Conservation (phyloP, 2,329 filamentous ascomycete species). For the Diaporthe destruens region DNA sequence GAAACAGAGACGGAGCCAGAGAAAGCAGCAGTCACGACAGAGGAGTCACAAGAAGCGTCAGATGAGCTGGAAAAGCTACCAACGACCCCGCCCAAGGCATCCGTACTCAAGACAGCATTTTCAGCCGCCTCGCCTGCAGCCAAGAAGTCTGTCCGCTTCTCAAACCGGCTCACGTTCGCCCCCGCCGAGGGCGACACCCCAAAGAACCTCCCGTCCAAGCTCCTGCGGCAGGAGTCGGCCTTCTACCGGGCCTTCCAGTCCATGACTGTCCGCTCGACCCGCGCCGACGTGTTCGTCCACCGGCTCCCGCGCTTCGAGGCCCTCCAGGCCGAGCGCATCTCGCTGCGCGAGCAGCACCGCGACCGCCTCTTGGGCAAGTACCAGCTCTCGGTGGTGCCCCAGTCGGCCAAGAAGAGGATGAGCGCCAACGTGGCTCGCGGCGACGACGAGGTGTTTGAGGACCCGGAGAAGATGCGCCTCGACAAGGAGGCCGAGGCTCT, state of each 20-base stretch:
- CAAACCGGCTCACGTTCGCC: conserved; percentile 60
- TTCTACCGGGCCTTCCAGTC: conserved; percentile 92
- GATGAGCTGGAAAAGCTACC: conserved; percentile 50
- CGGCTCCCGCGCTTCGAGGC: conserved; percentile 89
- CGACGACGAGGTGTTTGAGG: conserved; percentile 73
- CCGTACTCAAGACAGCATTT: conserved; percentile 19
- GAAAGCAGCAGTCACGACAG: conserved; percentile 44
- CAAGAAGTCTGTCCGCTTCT: conserved; percentile 85
- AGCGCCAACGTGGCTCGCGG: conserved; percentile 80
- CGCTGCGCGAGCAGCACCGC: conserved; percentile 78
- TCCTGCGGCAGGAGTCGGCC: conserved; percentile 75
- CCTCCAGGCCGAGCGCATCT: conserved; percentile 84
- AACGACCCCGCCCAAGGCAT: conserved; percentile 44
- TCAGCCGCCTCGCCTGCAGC: conserved; percentile 45
- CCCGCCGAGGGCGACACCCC: conserved; percentile 56
- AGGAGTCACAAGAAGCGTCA: conserved; percentile 24
- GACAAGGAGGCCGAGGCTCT: conserved; percentile 88
- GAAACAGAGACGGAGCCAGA: conserved; percentile 54
- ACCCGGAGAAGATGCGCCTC: conserved; percentile 71
- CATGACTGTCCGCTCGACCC: conserved; percentile 74
- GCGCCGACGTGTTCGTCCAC: conserved; percentile 85
- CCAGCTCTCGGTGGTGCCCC: conserved; percentile 77
- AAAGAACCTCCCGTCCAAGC: conserved; percentile 64
- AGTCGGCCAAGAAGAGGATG: conserved; percentile 78
- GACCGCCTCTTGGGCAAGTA: conserved; percentile 89